phyloP scores from a whole-genome alignment of 768 basidiomycete species.

The Boletus sensibilis region DNA sequence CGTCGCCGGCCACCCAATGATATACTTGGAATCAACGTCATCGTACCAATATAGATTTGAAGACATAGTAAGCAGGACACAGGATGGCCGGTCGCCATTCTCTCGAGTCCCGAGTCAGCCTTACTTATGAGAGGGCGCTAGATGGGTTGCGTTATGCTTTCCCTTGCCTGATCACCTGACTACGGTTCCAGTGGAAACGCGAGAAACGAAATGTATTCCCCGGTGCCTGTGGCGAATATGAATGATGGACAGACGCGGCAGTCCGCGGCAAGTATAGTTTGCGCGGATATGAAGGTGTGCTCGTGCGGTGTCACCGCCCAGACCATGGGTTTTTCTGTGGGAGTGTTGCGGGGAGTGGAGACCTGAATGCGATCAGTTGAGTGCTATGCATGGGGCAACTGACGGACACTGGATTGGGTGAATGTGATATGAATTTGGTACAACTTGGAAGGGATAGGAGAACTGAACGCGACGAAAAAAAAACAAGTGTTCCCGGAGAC shows the following conservation, averaged over 20 bases:
- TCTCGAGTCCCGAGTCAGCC: not conserved
- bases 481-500: not conserved
- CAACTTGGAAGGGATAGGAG: not conserved
- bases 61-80: not conserved
- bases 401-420: not conserved
- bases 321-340: slow-evolving; percentile 3
- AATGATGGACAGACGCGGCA: slow-evolving; percentile 24
- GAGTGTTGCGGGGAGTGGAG: not conserved
- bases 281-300: slow-evolving; percentile 33
- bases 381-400: slow-evolving; percentile 9
- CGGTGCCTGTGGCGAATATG: slow-evolving; percentile 31
- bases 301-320: slow-evolving; percentile 16
- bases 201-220: slow-evolving; percentile 19
- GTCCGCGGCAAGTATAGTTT: slow-evolving; percentile 26
- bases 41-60: not conserved
- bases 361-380: slow-evolving; percentile 2
- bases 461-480: not conserved
- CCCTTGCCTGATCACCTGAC: slow-evolving; percentile 14
- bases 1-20: not conserved
- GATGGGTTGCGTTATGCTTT: slow-evolving; percentile 3
- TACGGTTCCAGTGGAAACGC: slow-evolving; percentile 26
- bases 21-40: not conserved
- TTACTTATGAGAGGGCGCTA: not conserved
- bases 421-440: not conserved
- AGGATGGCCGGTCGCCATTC: not conserved